A percentile compares a stretch with the other conserved stretches of the same genome.
Evolutionary conservation across 805 yeast genomes (phyloP).

Genomic region (Grigorovia humatica): DNA sequence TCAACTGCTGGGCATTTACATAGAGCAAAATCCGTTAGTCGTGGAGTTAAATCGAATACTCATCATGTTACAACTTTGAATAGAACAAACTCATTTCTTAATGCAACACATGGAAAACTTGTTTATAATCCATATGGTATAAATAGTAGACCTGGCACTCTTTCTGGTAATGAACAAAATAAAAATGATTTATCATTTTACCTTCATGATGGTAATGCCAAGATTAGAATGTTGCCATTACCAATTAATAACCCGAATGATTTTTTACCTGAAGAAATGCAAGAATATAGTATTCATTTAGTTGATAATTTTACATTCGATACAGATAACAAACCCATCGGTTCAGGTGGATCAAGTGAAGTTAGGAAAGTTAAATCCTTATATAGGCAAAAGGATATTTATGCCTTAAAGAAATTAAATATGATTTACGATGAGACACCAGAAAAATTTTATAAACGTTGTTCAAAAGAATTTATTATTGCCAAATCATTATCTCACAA

Average conservation of each 20-base stretch:
- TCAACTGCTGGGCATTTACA: constrained; percentile 1
- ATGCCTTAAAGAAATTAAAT: constrained; percentile 57
- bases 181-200: constrained; percentile 25
- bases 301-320: constrained; percentile 45
- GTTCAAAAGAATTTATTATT: constrained; percentile 53
- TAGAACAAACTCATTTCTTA: neutral
- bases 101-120: constrained; percentile 28
- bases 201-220: constrained; percentile 28
- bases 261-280: constrained; percentile 42
- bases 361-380: constrained; percentile 42
- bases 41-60: constrained; percentile 6
- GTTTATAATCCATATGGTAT: constrained; percentile 58
- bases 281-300: constrained; percentile 40
- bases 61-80: neutral
- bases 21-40: constrained; percentile 9
- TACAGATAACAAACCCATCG: constrained; percentile 41
- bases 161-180: constrained; percentile 4
- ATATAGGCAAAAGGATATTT: constrained; percentile 33
- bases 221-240: constrained; percentile 41
- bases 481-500: constrained; percentile 45
- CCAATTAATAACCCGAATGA: constrained; percentile 62
- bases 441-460: constrained; percentile 54
- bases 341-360: constrained; percentile 66
- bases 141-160: constrained; percentile 11
- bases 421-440: constrained; percentile 54